These are phyloP conservation scores for Kodamaea nitidulidarum DNA, from an alignment of 805 yeast genomes.

Conservation along the genomic window DNA sequence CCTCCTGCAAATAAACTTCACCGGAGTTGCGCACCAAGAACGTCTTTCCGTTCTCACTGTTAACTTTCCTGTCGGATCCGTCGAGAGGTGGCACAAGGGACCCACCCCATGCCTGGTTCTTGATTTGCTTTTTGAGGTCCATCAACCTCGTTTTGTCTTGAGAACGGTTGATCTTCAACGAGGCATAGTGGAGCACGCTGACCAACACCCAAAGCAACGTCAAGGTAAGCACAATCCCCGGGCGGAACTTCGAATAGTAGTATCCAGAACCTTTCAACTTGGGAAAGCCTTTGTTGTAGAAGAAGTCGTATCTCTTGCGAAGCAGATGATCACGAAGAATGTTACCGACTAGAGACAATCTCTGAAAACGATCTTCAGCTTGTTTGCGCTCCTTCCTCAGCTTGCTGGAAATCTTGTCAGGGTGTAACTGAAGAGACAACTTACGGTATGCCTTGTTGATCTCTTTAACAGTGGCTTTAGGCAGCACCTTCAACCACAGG, in stretches of 20 bases:
- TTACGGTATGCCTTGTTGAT: slow-evolving; percentile 66
- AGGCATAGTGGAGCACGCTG: slow-evolving; percentile 54
- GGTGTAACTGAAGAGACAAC: slow-evolving; percentile 71
- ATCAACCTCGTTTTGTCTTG: slow-evolving; percentile 59
- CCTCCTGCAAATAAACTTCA: slow-evolving; percentile 45
- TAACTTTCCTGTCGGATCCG: slow-evolving; percentile 43
- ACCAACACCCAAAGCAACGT: slow-evolving; percentile 48
- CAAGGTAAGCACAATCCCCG: slow-evolving; percentile 52
- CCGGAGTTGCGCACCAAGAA: slow-evolving; percentile 58
- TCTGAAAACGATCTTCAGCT: slow-evolving; percentile 69
- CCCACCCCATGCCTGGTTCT: slow-evolving; percentile 53
- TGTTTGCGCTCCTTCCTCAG: slow-evolving; percentile 34
- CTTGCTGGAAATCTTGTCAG: slow-evolving; percentile 58
- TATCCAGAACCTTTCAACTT: slow-evolving; percentile 67
- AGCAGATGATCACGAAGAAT: slow-evolving; percentile 57
- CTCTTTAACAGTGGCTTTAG: slow-evolving; percentile 47
- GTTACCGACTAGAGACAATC: slow-evolving; percentile 71
- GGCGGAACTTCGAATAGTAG: slow-evolving; percentile 64
- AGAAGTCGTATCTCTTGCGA: slow-evolving; percentile 76
- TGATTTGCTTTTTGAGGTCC: slow-evolving; percentile 48
- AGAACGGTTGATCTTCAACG: slow-evolving; percentile 49
- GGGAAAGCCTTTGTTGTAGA: slow-evolving; percentile 81
- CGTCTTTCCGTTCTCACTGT: slow-evolving; percentile 43
- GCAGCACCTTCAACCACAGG: slow-evolving; percentile 52
- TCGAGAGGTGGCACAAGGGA: slow-evolving; percentile 48